Conservation (phyloP, 2,329 filamentous ascomycete species). For the Penicillium sp. region DNA sequence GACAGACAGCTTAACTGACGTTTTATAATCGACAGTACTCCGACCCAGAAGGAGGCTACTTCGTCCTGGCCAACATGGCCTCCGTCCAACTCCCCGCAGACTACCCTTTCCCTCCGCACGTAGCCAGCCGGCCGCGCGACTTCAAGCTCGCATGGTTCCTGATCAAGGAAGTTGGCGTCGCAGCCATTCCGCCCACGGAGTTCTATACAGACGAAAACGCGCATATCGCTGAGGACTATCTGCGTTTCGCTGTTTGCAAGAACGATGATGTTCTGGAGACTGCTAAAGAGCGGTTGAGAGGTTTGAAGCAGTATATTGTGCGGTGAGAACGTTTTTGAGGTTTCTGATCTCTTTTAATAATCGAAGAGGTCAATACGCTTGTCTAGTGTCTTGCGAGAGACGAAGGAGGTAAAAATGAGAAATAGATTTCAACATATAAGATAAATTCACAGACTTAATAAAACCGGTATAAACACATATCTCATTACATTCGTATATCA, state of each 20-base stretch:
- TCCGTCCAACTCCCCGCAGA: slow-evolving; percentile 78
- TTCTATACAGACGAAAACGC: slow-evolving; percentile 88
- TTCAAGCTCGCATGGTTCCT: slow-evolving; percentile 96
- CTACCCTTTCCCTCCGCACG: slow-evolving; percentile 87
- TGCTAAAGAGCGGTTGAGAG: slow-evolving; percentile 71
- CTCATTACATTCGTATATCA: neutral
- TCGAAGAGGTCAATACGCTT: neutral
- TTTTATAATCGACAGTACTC: slow-evolving; percentile 56
- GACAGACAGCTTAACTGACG: slow-evolving; percentile 8
- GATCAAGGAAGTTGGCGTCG: slow-evolving; percentile 93
- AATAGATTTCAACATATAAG: neutral
- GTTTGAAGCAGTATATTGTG: slow-evolving; percentile 66
- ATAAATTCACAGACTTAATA: neutral
- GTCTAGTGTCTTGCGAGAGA: neutral
- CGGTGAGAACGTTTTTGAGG: slow-evolving; percentile 18
- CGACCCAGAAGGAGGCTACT: slow-evolving; percentile 94
- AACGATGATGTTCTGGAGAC: slow-evolving; percentile 77
- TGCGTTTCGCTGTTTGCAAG: slow-evolving; percentile 96
- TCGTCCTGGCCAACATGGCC: slow-evolving; percentile 88
- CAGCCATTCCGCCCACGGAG: slow-evolving; percentile 92
- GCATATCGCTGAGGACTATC: slow-evolving; percentile 84
- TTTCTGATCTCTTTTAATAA: too few relatives aligned
- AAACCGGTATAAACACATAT: neutral
- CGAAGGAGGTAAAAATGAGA: neutral
- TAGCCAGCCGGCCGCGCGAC: slow-evolving; percentile 79